Evolutionary conservation across 768 basidiomycete genomes (phyloP).

Genomic region (Phylloporus arenicola): DNA sequence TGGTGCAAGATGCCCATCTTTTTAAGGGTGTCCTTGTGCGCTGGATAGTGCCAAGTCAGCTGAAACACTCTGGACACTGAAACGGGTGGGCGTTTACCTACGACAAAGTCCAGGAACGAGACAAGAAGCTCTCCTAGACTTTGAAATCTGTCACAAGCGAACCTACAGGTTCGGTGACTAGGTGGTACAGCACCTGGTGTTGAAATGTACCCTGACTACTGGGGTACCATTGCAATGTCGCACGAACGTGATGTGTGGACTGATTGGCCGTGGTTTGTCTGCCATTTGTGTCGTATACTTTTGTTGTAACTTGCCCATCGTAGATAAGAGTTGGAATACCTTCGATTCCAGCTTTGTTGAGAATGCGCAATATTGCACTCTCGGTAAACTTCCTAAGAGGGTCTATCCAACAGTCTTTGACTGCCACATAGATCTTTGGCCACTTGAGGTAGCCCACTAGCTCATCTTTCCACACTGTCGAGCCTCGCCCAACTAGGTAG

Average conservation of each 20-base stretch:
- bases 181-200: background rate
- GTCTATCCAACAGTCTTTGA: constrained; percentile 9
- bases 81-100: background rate
- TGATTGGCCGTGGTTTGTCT: background rate
- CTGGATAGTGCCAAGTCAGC: background rate
- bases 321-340: background rate
- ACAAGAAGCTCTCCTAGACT: constrained; percentile 2
- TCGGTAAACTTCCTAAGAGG: background rate
- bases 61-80: background rate
- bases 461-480: no score
- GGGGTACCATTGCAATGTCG: background rate
- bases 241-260: background rate
- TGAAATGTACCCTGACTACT: background rate
- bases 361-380: background rate
- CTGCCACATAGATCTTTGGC: no score
- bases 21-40: background rate
- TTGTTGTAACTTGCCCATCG: background rate
- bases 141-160: background rate
- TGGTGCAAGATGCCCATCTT: background rate
- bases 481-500: no score
- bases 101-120: constrained; percentile 1
- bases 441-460: no score
- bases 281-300: background rate
- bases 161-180: background rate
- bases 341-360: background rate